Evolutionary conservation across 2,329 filamentous ascomycete species (phyloP).

Genomic region (Fusarium longipes): DNA sequence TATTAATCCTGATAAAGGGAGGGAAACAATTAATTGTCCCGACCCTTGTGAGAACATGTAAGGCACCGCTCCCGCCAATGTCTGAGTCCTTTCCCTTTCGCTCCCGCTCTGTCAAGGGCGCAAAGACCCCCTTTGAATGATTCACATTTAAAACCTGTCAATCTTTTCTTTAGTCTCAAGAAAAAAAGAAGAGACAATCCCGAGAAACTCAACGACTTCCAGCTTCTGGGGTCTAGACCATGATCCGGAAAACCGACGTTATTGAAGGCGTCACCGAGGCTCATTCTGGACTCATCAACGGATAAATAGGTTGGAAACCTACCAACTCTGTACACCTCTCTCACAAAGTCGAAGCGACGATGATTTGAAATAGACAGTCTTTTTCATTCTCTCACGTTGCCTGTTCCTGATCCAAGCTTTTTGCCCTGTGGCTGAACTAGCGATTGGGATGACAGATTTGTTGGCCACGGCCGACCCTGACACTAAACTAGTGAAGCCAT

Average conservation of each 20-base stretch:
- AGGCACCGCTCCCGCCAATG: constrained; percentile 25
- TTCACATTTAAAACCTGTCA: constrained; percentile 1
- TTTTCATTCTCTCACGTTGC: background rate
- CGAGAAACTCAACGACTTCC: background rate
- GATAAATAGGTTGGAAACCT: constrained; percentile 2
- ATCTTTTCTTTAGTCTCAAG: background rate
- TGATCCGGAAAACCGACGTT: constrained; percentile 12
- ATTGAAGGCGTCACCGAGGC: constrained; percentile 19
- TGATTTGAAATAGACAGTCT: constrained; percentile 30
- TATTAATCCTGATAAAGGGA: background rate
- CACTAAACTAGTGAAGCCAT: constrained; percentile 31
- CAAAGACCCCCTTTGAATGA: constrained; percentile 12
- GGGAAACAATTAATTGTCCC: background rate
- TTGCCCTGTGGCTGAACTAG: constrained; percentile 1
- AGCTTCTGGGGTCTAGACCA: constrained; percentile 12
- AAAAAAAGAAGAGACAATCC: background rate
- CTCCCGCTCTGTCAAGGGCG: constrained; percentile 12
- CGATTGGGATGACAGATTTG: background rate
- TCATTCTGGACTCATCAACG: constrained; percentile 20
- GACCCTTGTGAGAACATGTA: background rate
- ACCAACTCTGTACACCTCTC: background rate
- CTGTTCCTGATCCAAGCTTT: background rate
- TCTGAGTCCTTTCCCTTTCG: constrained; percentile 23
- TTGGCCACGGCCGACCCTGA: background rate
- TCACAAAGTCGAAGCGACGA: constrained; percentile 6